Evolutionary conservation across 352 stramenopile species (phyloP).

Genomic region (Globisporangium radiosum): DNA sequence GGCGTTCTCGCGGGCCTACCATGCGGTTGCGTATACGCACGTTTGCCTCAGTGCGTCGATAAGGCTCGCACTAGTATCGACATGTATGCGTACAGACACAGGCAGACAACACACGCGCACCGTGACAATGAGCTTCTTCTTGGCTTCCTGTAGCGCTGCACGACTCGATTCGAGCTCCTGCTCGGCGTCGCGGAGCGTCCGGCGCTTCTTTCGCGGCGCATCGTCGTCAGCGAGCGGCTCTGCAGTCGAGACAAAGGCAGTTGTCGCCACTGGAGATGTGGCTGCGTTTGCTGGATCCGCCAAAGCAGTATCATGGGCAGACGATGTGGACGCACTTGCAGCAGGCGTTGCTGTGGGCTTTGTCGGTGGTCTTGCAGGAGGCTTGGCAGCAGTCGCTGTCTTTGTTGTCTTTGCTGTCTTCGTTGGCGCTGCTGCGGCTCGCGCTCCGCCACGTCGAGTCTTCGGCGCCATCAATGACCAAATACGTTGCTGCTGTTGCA

Average conservation of each 20-base stretch:
- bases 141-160: constrained; percentile 41
- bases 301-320: too few relatives aligned
- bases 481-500: neutral
- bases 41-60: neutral
- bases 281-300: too few relatives aligned
- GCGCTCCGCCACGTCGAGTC: neutral
- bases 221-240: constrained; percentile 5
- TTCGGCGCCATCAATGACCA: neutral
- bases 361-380: neutral
- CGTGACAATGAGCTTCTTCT: constrained; percentile 60
- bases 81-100: too few relatives aligned
- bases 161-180: constrained; percentile 45
- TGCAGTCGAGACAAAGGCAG: neutral
- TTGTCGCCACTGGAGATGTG: neutral
- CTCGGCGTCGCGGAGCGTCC: constrained; percentile 65
- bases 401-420: neutral
- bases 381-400: neutral
- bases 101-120: constrained; percentile 14
- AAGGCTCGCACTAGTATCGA: too few relatives aligned
- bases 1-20: constrained; percentile 69
- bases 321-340: neutral
- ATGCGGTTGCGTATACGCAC: neutral
- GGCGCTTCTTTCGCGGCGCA: constrained; percentile 50
- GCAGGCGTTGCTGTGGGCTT: neutral
- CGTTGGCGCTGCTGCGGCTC: neutral